phyloP scores from a whole-genome alignment of 257 asterid genomes.

The Avicennia marina region DNA sequence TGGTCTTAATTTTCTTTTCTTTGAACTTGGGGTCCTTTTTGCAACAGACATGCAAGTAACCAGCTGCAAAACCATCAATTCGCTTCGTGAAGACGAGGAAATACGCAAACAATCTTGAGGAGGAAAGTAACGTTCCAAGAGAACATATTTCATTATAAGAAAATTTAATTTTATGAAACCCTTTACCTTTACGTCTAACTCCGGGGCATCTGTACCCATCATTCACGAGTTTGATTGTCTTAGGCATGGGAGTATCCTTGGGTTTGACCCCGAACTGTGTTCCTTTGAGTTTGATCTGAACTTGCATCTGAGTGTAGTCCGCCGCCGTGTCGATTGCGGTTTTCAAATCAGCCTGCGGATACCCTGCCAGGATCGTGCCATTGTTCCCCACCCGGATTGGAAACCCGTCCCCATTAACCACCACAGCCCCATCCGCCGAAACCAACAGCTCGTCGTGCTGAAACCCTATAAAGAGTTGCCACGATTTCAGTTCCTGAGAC shows the following conservation, averaged over 20 bases:
- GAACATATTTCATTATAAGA: too few species aligned
- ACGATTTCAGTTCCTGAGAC: constrained; percentile 50
- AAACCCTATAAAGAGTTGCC: constrained; percentile 65
- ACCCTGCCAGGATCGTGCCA: constrained; percentile 65
- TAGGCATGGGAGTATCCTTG: constrained; percentile 65
- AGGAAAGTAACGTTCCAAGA: too few species aligned
- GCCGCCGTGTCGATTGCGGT: constrained; percentile 93
- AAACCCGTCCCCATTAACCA: constrained; percentile 46
- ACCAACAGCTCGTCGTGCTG: constrained; percentile 72
- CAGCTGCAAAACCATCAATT: constrained; percentile 48
- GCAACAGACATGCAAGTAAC: constrained; percentile 64
- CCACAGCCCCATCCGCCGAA: constrained; percentile 68
- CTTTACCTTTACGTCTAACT: constrained; percentile 32
- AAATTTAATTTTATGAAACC: too few species aligned
- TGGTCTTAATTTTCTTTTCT: constrained; percentile 31
- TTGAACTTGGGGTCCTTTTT: constrained; percentile 71
- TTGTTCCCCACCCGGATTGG: constrained; percentile 59
- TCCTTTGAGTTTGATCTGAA: constrained; percentile 51
- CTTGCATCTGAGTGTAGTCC: constrained; percentile 63
- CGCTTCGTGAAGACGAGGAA: too few species aligned
- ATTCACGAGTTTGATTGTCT: constrained; percentile 49
- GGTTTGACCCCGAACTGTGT: constrained; percentile 57
- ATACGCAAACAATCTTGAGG: too few species aligned
- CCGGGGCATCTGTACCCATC: constrained; percentile 83
- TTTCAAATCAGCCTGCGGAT: constrained; percentile 64